A percentile compares a stretch with the other conserved stretches of the same genome.
These are phyloP conservation scores for Simplicillium sp. DNA, from an alignment of 2,329 filamentous ascomycete species.

Conservation along the genomic window DNA sequence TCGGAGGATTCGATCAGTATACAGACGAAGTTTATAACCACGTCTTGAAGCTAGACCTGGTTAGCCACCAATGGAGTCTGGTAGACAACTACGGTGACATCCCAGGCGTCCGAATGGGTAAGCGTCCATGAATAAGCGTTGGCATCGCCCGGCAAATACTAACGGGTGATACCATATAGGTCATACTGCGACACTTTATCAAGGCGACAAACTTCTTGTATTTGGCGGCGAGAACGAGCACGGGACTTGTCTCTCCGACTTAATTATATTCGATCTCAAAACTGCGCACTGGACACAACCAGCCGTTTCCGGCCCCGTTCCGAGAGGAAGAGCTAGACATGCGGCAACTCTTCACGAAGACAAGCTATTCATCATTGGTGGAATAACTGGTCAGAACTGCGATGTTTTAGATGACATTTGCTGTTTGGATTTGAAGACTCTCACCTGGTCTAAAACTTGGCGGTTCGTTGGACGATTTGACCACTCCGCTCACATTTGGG, in stretches of 20 bases:
- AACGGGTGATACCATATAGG: constrained; percentile 42
- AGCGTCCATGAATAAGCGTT: constrained; percentile 12
- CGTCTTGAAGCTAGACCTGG: constrained; percentile 79
- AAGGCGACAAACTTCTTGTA: constrained; percentile 89
- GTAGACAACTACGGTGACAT: constrained; percentile 99
- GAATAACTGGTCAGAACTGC: constrained; percentile 89
- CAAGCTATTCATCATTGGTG: constrained; percentile 90
- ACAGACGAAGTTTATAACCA: constrained; percentile 99
- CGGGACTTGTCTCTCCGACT: constrained; percentile 85
- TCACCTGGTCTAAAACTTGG: constrained; percentile 95
- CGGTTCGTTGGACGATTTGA: constrained; percentile 92
- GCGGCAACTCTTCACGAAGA: constrained; percentile 92
- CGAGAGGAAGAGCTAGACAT: constrained; percentile 84
- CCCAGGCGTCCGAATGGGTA: constrained; percentile 93
- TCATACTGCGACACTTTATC: constrained; percentile 88
- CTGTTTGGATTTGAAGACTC: constrained; percentile 93
- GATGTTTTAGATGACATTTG: constrained; percentile 92
- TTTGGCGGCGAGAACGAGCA: constrained; percentile 99
- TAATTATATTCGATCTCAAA: constrained; percentile 92
- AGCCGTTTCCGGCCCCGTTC: constrained; percentile 71
- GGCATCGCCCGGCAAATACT: constrained; percentile 5
- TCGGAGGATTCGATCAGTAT: constrained; percentile 97
- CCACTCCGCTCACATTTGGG: constrained; percentile 88
- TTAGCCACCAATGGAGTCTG: constrained; percentile 84
- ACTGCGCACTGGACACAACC: constrained; percentile 95